These are phyloP conservation scores for Marsdenia floribunda DNA, from an alignment of 257 asterid species.

Conservation along the genomic window DNA sequence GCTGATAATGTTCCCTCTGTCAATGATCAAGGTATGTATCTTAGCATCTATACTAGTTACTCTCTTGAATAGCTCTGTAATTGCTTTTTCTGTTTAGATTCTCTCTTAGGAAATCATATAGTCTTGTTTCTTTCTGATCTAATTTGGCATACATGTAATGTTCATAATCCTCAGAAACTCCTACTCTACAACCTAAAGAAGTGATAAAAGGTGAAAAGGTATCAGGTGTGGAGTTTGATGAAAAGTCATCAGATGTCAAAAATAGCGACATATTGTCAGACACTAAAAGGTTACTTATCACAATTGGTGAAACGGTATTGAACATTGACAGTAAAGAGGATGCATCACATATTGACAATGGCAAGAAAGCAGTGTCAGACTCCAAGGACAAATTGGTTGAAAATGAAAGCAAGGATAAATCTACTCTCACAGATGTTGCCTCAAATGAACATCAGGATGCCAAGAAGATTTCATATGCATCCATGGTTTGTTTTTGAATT, in stretches of 20 bases:
- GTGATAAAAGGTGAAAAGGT: neutral
- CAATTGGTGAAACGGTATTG: neutral
- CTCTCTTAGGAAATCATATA: neutral
- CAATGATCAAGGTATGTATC: conserved; percentile 22
- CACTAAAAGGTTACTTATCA: neutral
- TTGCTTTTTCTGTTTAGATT: neutral
- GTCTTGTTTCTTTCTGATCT: no score
- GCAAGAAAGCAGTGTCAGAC: neutral
- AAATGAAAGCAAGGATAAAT: conserved; percentile 9
- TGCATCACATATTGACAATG: neutral
- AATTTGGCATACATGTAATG: neutral
- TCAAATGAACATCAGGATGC: conserved; percentile 15
- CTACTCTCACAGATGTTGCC: conserved; percentile 4
- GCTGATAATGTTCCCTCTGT: conserved; percentile 10
- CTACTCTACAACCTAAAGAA: conserved; percentile 5
- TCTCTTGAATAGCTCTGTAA: neutral
- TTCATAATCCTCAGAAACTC: neutral
- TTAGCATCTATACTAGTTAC: neutral
- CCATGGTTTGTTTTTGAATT: conserved; percentile 39
- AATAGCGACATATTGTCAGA: neutral
- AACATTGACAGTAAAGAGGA: neutral
- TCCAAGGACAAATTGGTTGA: neutral
- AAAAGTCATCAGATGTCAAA: neutral
- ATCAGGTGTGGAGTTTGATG: neutral
- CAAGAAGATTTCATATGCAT: conserved; percentile 46